A percentile compares a stretch with the other conserved stretches of the same genome.
These are phyloP conservation scores for Ophiostoma ulmi DNA, from an alignment of 2,329 filamentous ascomycete species.

Conservation along the genomic window DNA sequence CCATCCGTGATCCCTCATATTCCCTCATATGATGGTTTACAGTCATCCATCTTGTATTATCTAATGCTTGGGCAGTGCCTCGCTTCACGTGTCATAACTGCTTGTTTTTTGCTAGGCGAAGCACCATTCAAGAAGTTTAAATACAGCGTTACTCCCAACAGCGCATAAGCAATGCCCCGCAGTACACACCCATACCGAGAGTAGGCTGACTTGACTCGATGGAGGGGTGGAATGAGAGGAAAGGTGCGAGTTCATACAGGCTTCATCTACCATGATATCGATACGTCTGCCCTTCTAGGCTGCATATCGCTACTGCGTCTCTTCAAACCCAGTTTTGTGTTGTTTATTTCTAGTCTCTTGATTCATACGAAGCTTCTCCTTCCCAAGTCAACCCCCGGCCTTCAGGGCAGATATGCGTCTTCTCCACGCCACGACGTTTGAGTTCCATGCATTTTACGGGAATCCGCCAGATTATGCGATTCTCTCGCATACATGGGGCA, in stretches of 20 bases:
- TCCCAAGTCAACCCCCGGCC: too few species aligned
- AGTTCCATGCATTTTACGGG: not conserved
- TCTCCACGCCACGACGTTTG: not conserved
- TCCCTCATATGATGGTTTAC: not conserved
- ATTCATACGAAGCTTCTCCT: too few species aligned
- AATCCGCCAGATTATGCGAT: not conserved
- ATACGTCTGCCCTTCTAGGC: too few species aligned
- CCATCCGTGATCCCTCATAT: slow-evolving; percentile 11
- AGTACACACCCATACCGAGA: not conserved
- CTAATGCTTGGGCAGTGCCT: too few species aligned
- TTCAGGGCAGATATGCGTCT: not conserved
- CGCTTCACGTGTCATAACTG: not conserved
- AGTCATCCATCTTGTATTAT: not conserved
- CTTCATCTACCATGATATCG: too few species aligned
- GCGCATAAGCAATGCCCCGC: not conserved
- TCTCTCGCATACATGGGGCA: not conserved
- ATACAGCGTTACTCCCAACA: not conserved
- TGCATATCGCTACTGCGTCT: too few species aligned
- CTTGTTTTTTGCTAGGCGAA: not conserved
- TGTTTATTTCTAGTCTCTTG: too few species aligned
- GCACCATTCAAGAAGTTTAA: not conserved
- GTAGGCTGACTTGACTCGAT: not conserved
- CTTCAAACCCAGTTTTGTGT: too few species aligned
- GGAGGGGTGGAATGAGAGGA: not conserved
- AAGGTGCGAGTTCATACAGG: not conserved